Evolutionary conservation across 345 rosid genomes (phyloP).

Genomic region (Excoecaria agallocha): DNA sequence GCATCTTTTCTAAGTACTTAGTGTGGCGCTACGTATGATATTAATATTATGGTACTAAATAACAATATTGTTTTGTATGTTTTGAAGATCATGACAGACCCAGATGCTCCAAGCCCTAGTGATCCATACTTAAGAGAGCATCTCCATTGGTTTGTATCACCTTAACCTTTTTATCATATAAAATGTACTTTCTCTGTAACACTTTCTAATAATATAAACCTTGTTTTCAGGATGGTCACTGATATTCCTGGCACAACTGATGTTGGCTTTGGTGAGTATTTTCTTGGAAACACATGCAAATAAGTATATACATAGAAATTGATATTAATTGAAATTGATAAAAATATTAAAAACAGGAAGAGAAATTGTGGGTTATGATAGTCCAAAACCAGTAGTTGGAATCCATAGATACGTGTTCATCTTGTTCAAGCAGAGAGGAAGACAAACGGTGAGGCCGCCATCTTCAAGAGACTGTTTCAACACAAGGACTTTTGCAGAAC

Average conservation of each 20-base stretch:
- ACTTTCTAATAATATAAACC: background rate
- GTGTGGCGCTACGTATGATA: background rate
- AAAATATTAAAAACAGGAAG: constrained; percentile 41
- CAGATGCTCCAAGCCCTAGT: constrained; percentile 96
- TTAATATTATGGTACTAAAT: background rate
- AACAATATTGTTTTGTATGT: background rate
- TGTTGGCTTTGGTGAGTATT: constrained; percentile 70
- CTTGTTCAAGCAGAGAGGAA: constrained; percentile 77
- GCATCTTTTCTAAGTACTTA: background rate
- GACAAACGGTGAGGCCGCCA: constrained; percentile 60
- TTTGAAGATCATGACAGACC: constrained; percentile 78
- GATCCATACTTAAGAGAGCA: constrained; percentile 77
- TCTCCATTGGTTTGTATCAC: constrained; percentile 61
- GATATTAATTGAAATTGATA: no score
- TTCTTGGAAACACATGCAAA: no score
- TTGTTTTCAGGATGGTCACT: constrained; percentile 69
- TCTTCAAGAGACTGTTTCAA: constrained; percentile 64
- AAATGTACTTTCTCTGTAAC: background rate
- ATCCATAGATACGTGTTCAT: constrained; percentile 75
- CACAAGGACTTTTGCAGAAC: constrained; percentile 62
- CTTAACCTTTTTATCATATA: background rate
- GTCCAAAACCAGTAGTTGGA: constrained; percentile 70
- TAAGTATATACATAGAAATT: background rate
- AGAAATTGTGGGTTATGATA: constrained; percentile 62
- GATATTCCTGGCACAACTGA: constrained; percentile 93